phyloP scores from a whole-genome alignment of 768 basidiomycete species.

The Pilatotrama ljubarskyi region DNA sequence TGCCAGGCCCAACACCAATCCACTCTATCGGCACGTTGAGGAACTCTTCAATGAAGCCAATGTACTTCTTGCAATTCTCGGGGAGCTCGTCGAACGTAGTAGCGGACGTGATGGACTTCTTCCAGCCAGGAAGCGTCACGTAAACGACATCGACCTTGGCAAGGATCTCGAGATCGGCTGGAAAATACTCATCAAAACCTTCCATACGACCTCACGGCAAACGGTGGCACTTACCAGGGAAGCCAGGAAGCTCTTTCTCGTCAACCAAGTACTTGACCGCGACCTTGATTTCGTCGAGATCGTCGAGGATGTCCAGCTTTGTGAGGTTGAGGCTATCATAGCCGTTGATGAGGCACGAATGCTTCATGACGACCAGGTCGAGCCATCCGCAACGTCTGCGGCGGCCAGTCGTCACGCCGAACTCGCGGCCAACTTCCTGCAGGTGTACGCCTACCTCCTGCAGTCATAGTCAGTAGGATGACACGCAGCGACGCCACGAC shows the following conservation, averaged over 20 bases:
- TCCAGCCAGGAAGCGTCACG: conserved; percentile 90
- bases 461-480: neutral
- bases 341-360: conserved; percentile 93
- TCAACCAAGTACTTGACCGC: conserved; percentile 78
- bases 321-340: conserved; percentile 94
- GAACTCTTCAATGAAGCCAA: conserved; percentile 82
- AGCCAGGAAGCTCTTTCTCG: conserved; percentile 75
- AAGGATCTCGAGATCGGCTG: conserved; percentile 85
- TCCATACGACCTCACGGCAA: neutral
- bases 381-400: conserved; percentile 96
- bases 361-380: conserved; percentile 91
- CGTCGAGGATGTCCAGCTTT: conserved; percentile 91
- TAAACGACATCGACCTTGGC: conserved; percentile 83
- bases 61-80: conserved; percentile 79
- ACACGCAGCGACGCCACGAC: neutral
- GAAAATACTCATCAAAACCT: neutral
- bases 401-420: conserved; percentile 90
- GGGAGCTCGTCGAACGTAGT: conserved; percentile 76
- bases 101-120: conserved; percentile 65
- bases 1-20: conserved; percentile 90
- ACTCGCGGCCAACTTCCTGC: conserved; percentile 93
- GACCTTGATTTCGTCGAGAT: conserved; percentile 83
- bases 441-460: conserved; percentile 83
- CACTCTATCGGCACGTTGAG: conserved; percentile 77
- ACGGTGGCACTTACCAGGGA: conserved; percentile 67